Percentiles rank a stretch among this genome's conserved stretches.
Evolutionary conservation across 2,329 filamentous ascomycete species (phyloP).

Genomic region (Aspergillus sp.): DNA sequence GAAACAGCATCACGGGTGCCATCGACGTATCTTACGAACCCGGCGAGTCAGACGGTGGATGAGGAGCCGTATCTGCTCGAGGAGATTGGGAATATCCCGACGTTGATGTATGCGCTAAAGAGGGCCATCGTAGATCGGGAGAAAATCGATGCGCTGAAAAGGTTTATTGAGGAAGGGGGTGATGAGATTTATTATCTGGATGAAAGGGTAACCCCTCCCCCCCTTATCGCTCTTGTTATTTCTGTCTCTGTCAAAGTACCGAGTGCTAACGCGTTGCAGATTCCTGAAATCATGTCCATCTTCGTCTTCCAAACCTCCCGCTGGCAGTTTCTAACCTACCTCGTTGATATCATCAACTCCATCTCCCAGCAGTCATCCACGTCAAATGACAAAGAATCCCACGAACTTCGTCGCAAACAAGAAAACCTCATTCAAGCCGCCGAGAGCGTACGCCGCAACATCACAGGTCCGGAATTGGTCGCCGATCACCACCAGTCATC

Average conservation of each 20-base stretch:
- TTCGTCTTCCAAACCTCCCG: slow-evolving; percentile 88
- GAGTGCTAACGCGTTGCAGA: slow-evolving; percentile 34
- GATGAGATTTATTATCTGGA: slow-evolving; percentile 69
- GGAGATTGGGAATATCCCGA: slow-evolving; percentile 57
- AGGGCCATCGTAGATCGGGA: slow-evolving; percentile 75
- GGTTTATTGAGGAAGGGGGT: slow-evolving; percentile 68
- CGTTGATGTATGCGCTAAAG: slow-evolving; percentile 61
- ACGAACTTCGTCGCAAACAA: slow-evolving; percentile 43
- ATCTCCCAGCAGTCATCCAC: slow-evolving; percentile 39
- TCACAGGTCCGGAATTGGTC: slow-evolving; percentile 77
- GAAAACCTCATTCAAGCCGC: slow-evolving; percentile 66
- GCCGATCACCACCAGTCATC: slow-evolving; percentile 51
- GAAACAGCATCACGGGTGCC: slow-evolving; percentile 18
- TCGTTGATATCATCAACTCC: slow-evolving; percentile 58
- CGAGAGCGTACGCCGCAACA: slow-evolving; percentile 68
- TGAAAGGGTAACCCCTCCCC: slow-evolving; percentile 40
- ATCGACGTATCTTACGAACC: slow-evolving; percentile 20
- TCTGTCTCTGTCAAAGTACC: not conserved
- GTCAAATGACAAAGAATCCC: slow-evolving; percentile 34
- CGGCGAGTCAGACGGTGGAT: slow-evolving; percentile 35
- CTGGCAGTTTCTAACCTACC: slow-evolving; percentile 61
- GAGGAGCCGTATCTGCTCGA: slow-evolving; percentile 37
- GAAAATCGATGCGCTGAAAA: slow-evolving; percentile 74
- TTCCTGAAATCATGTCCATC: slow-evolving; percentile 76
- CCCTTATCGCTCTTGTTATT: not conserved